These are phyloP conservation scores for Phaffomyces antillensis DNA, from an alignment of 805 yeast species.

Conservation along the genomic window DNA sequence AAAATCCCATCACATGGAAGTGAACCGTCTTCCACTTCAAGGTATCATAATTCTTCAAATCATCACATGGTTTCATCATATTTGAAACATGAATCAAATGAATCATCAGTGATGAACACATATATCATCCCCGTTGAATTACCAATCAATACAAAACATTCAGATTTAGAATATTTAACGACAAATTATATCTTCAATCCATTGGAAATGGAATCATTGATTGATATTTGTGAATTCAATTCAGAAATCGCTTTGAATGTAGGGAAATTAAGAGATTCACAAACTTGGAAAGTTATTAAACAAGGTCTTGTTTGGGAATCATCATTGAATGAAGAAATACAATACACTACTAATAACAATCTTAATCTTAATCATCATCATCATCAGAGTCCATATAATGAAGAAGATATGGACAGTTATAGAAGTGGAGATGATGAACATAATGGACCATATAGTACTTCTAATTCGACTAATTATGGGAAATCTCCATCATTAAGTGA, in stretches of 20 bases:
- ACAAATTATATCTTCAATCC: constrained; percentile 39
- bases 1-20: constrained; percentile 14
- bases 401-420: constrained; percentile 8
- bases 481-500: constrained; percentile 23
- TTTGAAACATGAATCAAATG: background rate
- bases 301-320: constrained; percentile 36
- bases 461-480: constrained; percentile 23
- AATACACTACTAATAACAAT: constrained; percentile 1
- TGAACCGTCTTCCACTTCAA: background rate
- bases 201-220: constrained; percentile 31
- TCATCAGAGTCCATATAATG: no score
- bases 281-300: constrained; percentile 54
- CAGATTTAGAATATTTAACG: constrained; percentile 41
- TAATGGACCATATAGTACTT: constrained; percentile 20
- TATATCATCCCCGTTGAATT: constrained; percentile 18
- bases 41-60: constrained; percentile 1
- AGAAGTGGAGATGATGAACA: constrained; percentile 8
- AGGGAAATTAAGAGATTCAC: constrained; percentile 46
- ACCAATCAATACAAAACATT: constrained; percentile 18
- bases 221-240: constrained; percentile 46
- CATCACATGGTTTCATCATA: background rate
- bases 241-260: constrained; percentile 49
- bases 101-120: constrained; percentile 15
- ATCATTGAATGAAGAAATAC: constrained; percentile 9
- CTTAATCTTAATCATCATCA: background rate